Conservation (phyloP, 1,139 yeast species). For the Geotrichum europaeum region DNA sequence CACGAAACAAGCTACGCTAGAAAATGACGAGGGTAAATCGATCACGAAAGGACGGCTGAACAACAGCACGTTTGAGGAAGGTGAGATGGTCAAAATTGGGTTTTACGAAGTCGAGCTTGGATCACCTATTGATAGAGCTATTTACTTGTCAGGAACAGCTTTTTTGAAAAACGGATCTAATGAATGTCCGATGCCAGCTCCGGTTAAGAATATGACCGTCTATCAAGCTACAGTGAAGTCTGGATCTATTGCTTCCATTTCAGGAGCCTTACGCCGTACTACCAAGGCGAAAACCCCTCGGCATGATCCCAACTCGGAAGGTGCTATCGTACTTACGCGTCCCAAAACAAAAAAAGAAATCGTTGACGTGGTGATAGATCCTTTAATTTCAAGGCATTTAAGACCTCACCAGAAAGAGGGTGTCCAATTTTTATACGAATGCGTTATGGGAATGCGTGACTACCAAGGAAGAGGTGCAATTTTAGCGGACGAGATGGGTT, state of each 20-base stretch:
- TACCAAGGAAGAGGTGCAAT: conserved; percentile 66
- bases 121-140: conserved; percentile 24
- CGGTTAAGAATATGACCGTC: background rate
- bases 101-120: conserved; percentile 52
- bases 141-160: conserved; percentile 22
- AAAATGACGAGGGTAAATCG: conserved; percentile 26
- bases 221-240: conserved; percentile 5
- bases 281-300: conserved; percentile 30
- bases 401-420: conserved; percentile 88
- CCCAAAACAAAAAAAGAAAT: conserved; percentile 17
- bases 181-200: background rate
- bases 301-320: conserved; percentile 38
- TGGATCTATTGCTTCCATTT: conserved; percentile 1
- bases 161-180: conserved; percentile 1
- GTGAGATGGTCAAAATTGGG: conserved; percentile 45
- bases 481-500: conserved; percentile 95
- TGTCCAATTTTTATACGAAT: conserved; percentile 69
- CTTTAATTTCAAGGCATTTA: conserved; percentile 47
- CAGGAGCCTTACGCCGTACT: conserved; percentile 8
- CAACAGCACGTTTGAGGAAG: conserved; percentile 23
- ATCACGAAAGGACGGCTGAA: conserved; percentile 9
- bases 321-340: conserved; percentile 46
- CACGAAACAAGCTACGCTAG: conserved; percentile 20
- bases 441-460: conserved; percentile 62
- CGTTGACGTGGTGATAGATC: conserved; percentile 67